Evolutionary conservation across 2,329 filamentous ascomycete genomes (phyloP).

Genomic region (Aureobasidium sp.): DNA sequence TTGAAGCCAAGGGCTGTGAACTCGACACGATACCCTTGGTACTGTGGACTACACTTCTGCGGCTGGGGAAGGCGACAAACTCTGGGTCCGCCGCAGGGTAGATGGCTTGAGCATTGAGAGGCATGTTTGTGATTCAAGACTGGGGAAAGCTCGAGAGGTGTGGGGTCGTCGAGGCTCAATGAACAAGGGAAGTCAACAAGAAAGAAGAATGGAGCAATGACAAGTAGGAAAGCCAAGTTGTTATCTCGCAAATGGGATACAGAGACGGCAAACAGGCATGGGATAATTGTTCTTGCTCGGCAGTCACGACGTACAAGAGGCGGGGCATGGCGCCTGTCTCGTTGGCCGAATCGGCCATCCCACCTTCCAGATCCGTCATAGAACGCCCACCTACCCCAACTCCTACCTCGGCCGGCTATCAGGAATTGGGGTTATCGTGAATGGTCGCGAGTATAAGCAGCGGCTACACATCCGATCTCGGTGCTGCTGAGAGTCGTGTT

Average conservation of each 20-base stretch:
- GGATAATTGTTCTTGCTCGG: background rate
- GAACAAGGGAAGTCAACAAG: background rate
- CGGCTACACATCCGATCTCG: background rate
- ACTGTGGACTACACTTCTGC: slow-evolving; percentile 88
- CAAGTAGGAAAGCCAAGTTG: background rate
- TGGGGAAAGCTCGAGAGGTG: slow-evolving; percentile 1
- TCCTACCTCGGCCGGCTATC: slow-evolving; percentile 13
- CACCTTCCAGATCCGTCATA: slow-evolving; percentile 13
- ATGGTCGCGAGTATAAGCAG: background rate
- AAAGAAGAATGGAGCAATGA: background rate
- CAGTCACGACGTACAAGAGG: slow-evolving; percentile 2
- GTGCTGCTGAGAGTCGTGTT: background rate
- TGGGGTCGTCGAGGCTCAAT: background rate
- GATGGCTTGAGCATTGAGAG: slow-evolving; percentile 43
- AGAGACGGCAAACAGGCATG: background rate
- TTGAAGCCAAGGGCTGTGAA: slow-evolving; percentile 81
- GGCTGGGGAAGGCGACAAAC: slow-evolving; percentile 64
- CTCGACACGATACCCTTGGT: slow-evolving; percentile 86
- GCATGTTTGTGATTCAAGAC: slow-evolving; percentile 32
- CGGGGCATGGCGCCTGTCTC: background rate
- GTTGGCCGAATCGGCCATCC: slow-evolving; percentile 12
- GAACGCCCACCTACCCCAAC: background rate
- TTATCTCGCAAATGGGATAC: background rate
- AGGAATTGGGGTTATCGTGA: background rate
- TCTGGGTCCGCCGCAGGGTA: slow-evolving; percentile 44